Base-by-base conservation (phyloP, 176 grass and related monocot species). In the Raddia guianensis region DNA sequence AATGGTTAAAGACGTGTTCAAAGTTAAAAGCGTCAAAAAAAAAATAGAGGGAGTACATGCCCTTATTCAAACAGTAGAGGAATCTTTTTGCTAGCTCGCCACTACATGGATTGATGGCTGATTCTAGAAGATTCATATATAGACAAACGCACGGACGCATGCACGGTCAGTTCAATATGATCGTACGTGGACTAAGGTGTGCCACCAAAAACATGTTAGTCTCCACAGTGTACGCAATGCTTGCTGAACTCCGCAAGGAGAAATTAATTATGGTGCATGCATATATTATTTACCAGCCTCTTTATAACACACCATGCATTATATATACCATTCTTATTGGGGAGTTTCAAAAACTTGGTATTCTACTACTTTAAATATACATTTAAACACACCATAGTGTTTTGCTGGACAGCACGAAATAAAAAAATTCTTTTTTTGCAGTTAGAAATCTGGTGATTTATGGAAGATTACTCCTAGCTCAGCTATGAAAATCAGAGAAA, bases 151-250 rank as follows among this genome's bases (percentile, higher is more conserved):
- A 33, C 73, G 74, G 27, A 27, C 44, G 32, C 62, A 63, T 70
- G 21, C 70, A 74, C 68, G 76, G 75, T 69, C 62, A 51, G 46
- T 62, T 80, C 16, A 44, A 6, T 63, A 70, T 70, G 81, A 88
- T 75, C 70, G 76, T n/a, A n/a, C n/a, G n/a, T 88, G 86, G 75
- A 72, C 68, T 80, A 69, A 54, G 69, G 75, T 59, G 86, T 74
- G 54, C 86, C 81, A 69, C 53, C 46, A 49, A 80, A 53, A 80
- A 62, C 37, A 27, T 80, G 65, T 75, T 42, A 16, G 27, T 54
- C 54, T 60, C 54, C 57, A 44, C 27, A 27, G 27, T 27, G 27
- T 27, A 27, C 27, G 12, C 53, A 72, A 52, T 52, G 33, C 44
- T 40, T 9, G 12, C 20, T 37, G 4, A 58, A 67, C 61, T 83